Base-by-base conservation (phyloP, 2,329 filamentous ascomycete species). In the Alternaria alternata region DNA sequence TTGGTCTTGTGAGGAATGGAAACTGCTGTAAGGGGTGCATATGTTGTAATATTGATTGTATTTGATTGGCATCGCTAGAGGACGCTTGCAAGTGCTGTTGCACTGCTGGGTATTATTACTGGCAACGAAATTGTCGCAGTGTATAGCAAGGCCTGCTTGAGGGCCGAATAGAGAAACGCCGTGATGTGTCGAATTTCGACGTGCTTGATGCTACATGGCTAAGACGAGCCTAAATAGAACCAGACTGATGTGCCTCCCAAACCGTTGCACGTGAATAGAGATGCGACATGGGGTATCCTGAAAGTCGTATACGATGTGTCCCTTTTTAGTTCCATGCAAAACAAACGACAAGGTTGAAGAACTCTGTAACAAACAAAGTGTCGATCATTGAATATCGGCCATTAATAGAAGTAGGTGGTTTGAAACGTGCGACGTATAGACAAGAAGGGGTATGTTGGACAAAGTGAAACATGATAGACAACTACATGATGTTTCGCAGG, bases 401-500 rank as follows among this genome's bases (percentile, higher is more conserved):
- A 66, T 66, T 66, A 66, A 64, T 66, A 68, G 54, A 52, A 52
- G 34, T 62, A 55, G 54, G 46, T 62, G 30, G 39, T 59, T 57
- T 62, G 63, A 61, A 66, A 57, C 52, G 48, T 44, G 43, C 34
- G 47, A 42, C 24, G 32, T 64, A 64, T 62, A 58, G 57, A 64
- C 62, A 72, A 62, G 61, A 71, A 64, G 48, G 68, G 68, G 60
- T 66, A 68, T 65, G 61, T 57, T 62, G 54, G 30, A 57, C 61
- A 65, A 51, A 55, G 60, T 67, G 62, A 68, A 71, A 71, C 67
- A 62, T 66, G 58, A 60, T 54, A 36, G 53, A 64, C 64, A 66
- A 67, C 68, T 71, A 76, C 66, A 76, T 68, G 64, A 78, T 74
- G 66, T 69, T 69, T 58, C 69, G 69, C 32, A 78, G 68, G 59